These are phyloP conservation scores for Petrea volubilis DNA, from an alignment of 257 asterid species.

Conservation along the genomic window DNA sequence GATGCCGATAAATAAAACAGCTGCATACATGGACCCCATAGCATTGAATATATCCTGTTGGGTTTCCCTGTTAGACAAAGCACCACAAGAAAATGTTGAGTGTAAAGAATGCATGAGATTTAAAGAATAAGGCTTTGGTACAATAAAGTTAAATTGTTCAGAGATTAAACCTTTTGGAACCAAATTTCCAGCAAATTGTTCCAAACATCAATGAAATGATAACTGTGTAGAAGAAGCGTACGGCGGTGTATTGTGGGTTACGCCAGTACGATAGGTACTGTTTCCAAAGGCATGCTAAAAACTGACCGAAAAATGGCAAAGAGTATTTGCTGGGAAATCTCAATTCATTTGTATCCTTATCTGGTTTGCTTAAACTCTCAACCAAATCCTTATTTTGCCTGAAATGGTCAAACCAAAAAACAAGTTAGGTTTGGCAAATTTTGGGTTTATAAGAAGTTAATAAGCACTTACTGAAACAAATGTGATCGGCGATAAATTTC, in stretches of 20 bases:
- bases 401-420: conserved; percentile 21
- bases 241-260: conserved; percentile 85
- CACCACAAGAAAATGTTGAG: too few relatives aligned
- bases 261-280: conserved; percentile 91
- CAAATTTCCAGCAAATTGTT: conserved; percentile 88
- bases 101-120: background rate
- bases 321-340: conserved; percentile 77
- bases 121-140: background rate
- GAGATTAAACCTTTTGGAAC: conserved; percentile 65
- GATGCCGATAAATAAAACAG: conserved; percentile 81
- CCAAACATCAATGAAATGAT: conserved; percentile 86
- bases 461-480: conserved; percentile 49
- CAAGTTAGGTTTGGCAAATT: background rate
- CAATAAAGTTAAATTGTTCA: conserved; percentile 5
- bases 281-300: conserved; percentile 90
- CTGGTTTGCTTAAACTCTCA: conserved; percentile 67
- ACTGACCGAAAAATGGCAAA: conserved; percentile 67
- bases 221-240: conserved; percentile 79
- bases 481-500: conserved; percentile 62
- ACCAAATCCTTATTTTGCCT: conserved; percentile 74
- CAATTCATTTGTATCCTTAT: conserved; percentile 52
- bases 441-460: background rate
- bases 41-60: conserved; percentile 88
- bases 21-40: conserved; percentile 98
- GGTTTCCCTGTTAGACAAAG: conserved; percentile 46